Conservation (phyloP, 495 filamentous ascomycete genomes). For the Aspergillus carlsbadensis region DNA sequence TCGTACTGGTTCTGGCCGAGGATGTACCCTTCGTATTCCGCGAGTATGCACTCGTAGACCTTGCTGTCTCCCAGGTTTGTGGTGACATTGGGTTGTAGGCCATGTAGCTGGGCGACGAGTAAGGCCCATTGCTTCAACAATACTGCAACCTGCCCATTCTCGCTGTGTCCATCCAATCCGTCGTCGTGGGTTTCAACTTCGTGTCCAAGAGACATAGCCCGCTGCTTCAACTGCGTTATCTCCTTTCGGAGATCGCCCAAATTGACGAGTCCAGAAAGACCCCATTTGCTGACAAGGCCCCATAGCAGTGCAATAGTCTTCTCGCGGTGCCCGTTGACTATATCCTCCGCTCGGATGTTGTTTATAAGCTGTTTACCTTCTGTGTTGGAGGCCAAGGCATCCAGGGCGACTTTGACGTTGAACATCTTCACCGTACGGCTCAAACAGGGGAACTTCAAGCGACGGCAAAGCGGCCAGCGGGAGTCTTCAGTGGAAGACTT, state of each 20-base stretch:
- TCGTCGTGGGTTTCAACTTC: slow-evolving; percentile 14
- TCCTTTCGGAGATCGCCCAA: slow-evolving; percentile 54
- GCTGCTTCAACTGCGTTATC: slow-evolving; percentile 40
- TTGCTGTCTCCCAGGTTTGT: slow-evolving; percentile 59
- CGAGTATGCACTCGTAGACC: slow-evolving; percentile 57
- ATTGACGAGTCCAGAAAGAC: slow-evolving; percentile 54
- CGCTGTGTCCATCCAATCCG: slow-evolving; percentile 14
- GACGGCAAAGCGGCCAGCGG: slow-evolving; percentile 51
- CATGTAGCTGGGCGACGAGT: slow-evolving; percentile 45
- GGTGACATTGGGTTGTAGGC: slow-evolving; percentile 55
- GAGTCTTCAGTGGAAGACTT: not conserved
- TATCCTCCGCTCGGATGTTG: slow-evolving; percentile 55
- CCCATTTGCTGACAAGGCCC: slow-evolving; percentile 59
- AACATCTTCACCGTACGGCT: slow-evolving; percentile 58
- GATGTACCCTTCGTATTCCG: slow-evolving; percentile 53
- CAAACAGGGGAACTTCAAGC: slow-evolving; percentile 59
- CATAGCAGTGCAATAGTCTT: slow-evolving; percentile 64
- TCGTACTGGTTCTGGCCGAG: not conserved
- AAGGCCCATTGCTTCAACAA: slow-evolving; percentile 58
- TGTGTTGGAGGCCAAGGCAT: slow-evolving; percentile 45
- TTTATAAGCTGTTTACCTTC: slow-evolving; percentile 33
- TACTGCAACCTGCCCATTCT: slow-evolving; percentile 30
- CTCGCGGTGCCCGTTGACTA: slow-evolving; percentile 67
- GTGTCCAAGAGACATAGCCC: slow-evolving; percentile 18
- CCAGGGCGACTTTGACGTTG: slow-evolving; percentile 60